Percentiles rank a stretch among this genome's conserved stretches.
phyloP scores from a whole-genome alignment of 2,329 filamentous ascomycete species.

The Alternaria sp. region DNA sequence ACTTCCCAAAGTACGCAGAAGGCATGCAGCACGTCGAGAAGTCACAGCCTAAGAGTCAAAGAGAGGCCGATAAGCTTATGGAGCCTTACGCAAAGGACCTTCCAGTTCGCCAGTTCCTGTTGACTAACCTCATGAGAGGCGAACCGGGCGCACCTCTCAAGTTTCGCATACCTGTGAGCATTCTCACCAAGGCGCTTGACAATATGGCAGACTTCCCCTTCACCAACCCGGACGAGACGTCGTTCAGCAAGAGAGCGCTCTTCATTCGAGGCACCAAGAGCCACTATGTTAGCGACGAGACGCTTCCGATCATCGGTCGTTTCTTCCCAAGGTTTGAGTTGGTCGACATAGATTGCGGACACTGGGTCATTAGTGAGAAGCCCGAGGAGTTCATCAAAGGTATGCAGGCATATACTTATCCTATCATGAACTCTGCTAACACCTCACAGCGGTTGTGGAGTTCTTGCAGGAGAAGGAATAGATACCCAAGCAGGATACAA shows the following conservation, averaged over 20 bases:
- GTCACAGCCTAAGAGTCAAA: conserved; percentile 71
- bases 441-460: conserved; percentile 67
- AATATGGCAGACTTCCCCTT: conserved; percentile 91
- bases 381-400: conserved; percentile 80
- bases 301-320: conserved; percentile 77
- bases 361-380: conserved; percentile 92
- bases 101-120: conserved; percentile 86
- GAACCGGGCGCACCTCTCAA: conserved; percentile 65
- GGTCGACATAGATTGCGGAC: conserved; percentile 78
- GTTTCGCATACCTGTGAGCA: conserved; percentile 82
- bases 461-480: conserved; percentile 65
- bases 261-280: conserved; percentile 82
- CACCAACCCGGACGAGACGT: conserved; percentile 71
- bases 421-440: background rate
- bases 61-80: conserved; percentile 83
- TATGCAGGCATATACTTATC: conserved; percentile 51
- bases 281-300: conserved; percentile 82
- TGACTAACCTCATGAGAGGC: conserved; percentile 79
- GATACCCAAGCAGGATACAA: conserved; percentile 10
- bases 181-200: conserved; percentile 72
- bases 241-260: conserved; percentile 80
- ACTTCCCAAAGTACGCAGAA: conserved; percentile 81
- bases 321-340: conserved; percentile 84
- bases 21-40: conserved; percentile 86
- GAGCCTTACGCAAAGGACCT: conserved; percentile 76